Base-by-base conservation (phyloP, 441 rosid genomes). In the Rhodomyrtus psidioides region DNA sequence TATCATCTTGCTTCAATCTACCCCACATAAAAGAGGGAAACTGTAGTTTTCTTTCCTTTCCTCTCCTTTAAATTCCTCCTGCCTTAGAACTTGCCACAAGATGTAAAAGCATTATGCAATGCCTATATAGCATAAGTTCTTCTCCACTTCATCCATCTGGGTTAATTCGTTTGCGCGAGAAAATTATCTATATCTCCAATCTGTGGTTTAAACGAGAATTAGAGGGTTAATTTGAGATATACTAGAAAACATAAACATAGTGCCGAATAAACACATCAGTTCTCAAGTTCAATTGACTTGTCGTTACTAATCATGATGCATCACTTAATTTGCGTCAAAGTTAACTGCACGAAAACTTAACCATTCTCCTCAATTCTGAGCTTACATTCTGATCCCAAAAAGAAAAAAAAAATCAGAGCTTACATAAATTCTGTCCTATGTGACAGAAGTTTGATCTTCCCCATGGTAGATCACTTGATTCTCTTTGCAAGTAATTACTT, bases 391-490 rank as follows among this genome's bases (percentile, higher is more conserved):
- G 34, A 34, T 34, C 34, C 34, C 34, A 2, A 34, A 34, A 34
- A 34, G 4, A 34, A 34, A 34, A 2, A 34, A 34, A 34, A 34
- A 34, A 34, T 87, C 87, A 83, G 84, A 87, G 84, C 87, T 87
- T 74, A 88, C 91, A 74, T 75, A 83, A 30, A 28, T 30, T 62
- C 6, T 60, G 74, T 28, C 28, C 46, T 82, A 76, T 28, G 86
- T 85, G 54, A 87, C 84, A 51, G 93, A 89, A 87, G 34, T 34
- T 34, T 34, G 96, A 87, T 96, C 90, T 87, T 93, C 90, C 10
- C 99, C 99, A 49, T 94, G 90, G 89, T 94, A 95, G 82, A 96
- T 92, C 84, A 95, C 99, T 88, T 98, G 98, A 83, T 89, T 90
- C 86, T 96, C 98, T 86, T 90, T 92, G 92, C 93, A 93, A 55